Percentiles rank a stretch among this genome's conserved stretches.
Evolutionary conservation across 75 land plant species (phyloP).

Genomic region (Sequoia sempervirens): DNA sequence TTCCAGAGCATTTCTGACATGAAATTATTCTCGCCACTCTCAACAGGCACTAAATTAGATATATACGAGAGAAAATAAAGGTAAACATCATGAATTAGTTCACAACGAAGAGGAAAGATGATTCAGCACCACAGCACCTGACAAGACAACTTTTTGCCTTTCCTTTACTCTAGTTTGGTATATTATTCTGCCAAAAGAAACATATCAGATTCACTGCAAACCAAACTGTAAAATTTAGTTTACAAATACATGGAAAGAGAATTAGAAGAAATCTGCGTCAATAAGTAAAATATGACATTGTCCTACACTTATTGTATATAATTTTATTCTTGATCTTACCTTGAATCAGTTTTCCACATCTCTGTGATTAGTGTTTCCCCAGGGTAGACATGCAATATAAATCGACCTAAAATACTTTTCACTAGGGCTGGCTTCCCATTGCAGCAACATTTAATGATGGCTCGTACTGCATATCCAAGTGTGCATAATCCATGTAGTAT

Average conservation of each 20-base stretch:
- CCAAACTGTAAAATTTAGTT: background rate
- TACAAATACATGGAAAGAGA: background rate
- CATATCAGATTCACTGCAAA: background rate
- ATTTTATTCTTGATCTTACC: slow-evolving; percentile 17
- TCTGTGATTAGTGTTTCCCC: slow-evolving; percentile 90
- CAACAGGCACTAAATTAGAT: background rate
- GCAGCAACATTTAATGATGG: slow-evolving; percentile 63
- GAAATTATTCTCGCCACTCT: background rate
- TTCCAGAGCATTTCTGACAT: background rate
- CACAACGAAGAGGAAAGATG: slow-evolving; percentile 30
- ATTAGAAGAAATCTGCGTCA: background rate
- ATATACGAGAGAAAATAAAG: background rate
- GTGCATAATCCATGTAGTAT: slow-evolving; percentile 94
- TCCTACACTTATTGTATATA: background rate
- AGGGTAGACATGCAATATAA: slow-evolving; percentile 86
- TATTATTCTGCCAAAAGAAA: slow-evolving; percentile 42
- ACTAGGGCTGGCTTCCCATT: slow-evolving; percentile 56
- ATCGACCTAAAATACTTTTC: slow-evolving; percentile 60
- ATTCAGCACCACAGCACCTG: slow-evolving; percentile 52
- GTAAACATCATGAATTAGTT: background rate
- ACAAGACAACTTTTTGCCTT: slow-evolving; percentile 57
- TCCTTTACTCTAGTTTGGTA: slow-evolving; percentile 72
- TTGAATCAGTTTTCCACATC: slow-evolving; percentile 71
- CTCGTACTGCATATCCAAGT: slow-evolving; percentile 85
- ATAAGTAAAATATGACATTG: background rate